Conservation (phyloP, 768 basidiomycete species). For the Amanita exitialis region DNA sequence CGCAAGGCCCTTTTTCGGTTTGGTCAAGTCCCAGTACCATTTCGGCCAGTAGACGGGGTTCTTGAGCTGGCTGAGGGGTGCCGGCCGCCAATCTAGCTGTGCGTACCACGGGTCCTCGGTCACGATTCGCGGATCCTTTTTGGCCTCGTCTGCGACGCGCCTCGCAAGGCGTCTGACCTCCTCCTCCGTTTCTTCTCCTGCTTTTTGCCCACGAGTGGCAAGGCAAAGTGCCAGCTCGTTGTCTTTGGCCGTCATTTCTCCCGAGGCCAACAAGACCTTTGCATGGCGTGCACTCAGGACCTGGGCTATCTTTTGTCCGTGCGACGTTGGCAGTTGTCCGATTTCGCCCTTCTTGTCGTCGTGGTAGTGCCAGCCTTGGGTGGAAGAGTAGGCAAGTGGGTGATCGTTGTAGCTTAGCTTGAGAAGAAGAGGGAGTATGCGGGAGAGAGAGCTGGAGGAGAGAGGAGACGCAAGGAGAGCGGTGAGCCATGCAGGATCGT, state of each 20-base stretch:
- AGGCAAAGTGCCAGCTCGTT: slow-evolving; percentile 34
- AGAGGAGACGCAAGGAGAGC: slow-evolving; percentile 35
- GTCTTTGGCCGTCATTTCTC: slow-evolving; percentile 31
- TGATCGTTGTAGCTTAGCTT: slow-evolving; percentile 48
- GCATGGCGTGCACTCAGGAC: slow-evolving; percentile 40
- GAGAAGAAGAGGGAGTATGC: slow-evolving; percentile 60
- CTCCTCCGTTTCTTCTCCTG: slow-evolving; percentile 21
- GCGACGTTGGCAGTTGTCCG: slow-evolving; percentile 32
- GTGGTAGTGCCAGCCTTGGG: slow-evolving; percentile 63
- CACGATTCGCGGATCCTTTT: not conserved
- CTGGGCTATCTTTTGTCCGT: slow-evolving; percentile 29
- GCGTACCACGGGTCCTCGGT: slow-evolving; percentile 45
- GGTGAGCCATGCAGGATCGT: slow-evolving; percentile 30
- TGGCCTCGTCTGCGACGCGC: not conserved
- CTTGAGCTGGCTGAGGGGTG: slow-evolving; percentile 19
- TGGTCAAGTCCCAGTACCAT: slow-evolving; percentile 92
- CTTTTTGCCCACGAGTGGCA: slow-evolving; percentile 29
- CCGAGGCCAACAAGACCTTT: slow-evolving; percentile 30
- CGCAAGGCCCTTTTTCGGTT: slow-evolving; percentile 54
- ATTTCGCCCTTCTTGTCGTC: slow-evolving; percentile 16
- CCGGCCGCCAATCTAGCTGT: slow-evolving; percentile 60
- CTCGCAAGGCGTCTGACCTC: not conserved
- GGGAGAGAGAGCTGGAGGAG: slow-evolving; percentile 29
- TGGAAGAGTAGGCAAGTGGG: slow-evolving; percentile 43
- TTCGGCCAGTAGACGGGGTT: slow-evolving; percentile 71